Base-by-base conservation (phyloP, 768 basidiomycete species). In the Pleurotus pulmonarius region DNA sequence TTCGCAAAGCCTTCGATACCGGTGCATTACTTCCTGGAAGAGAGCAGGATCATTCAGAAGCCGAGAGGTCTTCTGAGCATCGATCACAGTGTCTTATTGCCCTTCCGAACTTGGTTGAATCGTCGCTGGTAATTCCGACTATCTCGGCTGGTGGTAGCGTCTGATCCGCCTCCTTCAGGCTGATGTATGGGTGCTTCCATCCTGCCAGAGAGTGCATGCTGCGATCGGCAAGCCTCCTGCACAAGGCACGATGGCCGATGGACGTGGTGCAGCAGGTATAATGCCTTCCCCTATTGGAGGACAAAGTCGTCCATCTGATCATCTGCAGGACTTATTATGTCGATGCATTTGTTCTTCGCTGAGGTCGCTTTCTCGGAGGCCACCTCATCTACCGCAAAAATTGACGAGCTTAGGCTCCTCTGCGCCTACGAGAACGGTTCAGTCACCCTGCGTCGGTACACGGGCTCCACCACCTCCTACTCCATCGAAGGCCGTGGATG, bases 101-200 rank as follows among this genome's bases (percentile, higher is more conserved):
- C 0, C 73, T 97, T 12, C 94, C 94, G 0, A 95, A 94, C 64
- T 76, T 98, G 20, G 79, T 94, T 7, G 93, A 98, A 64, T 96
- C 95, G 5, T 83, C 90, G 40, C 76, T 87, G 56, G 93, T 93
- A 67, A 34, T 81, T 47, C 1, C 12, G 44, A 16, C 29, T 43
- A 3, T 34, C 25, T 18, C 58, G 37, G 13, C 39, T 43, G 47
- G 39, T 16, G 38, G 55, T 37, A 44, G 20, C 61, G 3, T 15
- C 26, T 55, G 43, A 45, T 48, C 15, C 22, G 22, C n/a, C n/a
- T 13, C 15, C 16, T 24, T 7, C 40, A 96, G 94, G 89, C 86
- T 9, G 96, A 99, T 66, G 73, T 99, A 12, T 99, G 95, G 86
- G 72, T 78, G 8, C 67, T 98, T 7, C 92, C 94, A 0, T 75